A percentile compares a stretch with the other conserved stretches of the same genome.
Evolutionary conservation across 805 yeast genomes (phyloP).

Genomic region (Saturnispora sekii): DNA sequence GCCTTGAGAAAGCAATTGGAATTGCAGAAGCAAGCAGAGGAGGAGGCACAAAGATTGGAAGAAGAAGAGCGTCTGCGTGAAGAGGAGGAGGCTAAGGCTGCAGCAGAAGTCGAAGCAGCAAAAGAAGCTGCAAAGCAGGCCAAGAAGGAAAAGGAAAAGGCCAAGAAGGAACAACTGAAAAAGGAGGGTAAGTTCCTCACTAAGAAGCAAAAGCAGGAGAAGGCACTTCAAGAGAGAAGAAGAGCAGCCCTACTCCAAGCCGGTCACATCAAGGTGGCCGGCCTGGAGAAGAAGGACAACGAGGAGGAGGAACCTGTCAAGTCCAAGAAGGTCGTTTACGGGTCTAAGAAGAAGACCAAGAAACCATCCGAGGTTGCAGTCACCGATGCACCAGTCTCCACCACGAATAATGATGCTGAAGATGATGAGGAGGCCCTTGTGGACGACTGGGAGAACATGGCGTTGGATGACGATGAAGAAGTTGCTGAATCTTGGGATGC

Average conservation of each 20-base stretch:
- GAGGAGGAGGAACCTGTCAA: constrained; percentile 6
- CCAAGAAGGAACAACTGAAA: constrained; percentile 81
- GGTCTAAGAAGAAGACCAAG: constrained; percentile 55
- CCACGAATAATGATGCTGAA: constrained; percentile 30
- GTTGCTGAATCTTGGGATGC: constrained; percentile 28
- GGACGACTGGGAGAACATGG: constrained; percentile 83
- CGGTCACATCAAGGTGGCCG: constrained; percentile 67
- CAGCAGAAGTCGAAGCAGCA: constrained; percentile 55
- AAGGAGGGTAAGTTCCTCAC: constrained; percentile 93
- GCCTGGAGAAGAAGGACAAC: constrained; percentile 30
- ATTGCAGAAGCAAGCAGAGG: constrained; percentile 78
- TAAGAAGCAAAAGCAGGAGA: constrained; percentile 92
- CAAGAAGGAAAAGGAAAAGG: constrained; percentile 82
- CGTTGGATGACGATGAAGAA: constrained; percentile 35
- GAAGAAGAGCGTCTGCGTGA: constrained; percentile 53
- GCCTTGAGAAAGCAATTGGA: constrained; percentile 87
- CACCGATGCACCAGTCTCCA: not conserved
- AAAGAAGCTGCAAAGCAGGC: constrained; percentile 49
- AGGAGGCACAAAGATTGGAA: constrained; percentile 60
- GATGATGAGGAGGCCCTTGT: constrained; percentile 37
- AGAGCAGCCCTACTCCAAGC: constrained; percentile 73
- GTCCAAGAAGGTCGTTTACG: constrained; percentile 51
- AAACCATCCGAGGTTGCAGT: constrained; percentile 12
- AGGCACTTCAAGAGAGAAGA: constrained; percentile 77
- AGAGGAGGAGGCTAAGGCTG: constrained; percentile 40